Base-by-base conservation (phyloP, 768 basidiomycete species). In the Kwoniella sp. region DNA sequence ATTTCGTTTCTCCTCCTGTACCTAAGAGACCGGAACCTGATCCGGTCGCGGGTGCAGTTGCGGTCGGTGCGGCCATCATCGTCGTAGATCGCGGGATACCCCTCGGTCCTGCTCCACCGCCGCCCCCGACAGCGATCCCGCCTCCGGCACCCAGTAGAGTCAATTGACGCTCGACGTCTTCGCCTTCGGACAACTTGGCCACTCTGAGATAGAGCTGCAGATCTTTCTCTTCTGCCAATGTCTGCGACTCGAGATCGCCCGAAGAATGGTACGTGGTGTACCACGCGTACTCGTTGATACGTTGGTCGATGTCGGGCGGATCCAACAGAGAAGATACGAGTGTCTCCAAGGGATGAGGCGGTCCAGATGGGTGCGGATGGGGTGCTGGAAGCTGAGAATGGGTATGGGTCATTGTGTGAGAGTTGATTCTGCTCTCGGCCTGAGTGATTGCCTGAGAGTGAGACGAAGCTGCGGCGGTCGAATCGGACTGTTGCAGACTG, bases 271-370 rank as follows among this genome's bases (percentile, higher is more conserved):
- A 80, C 30, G 71, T 70, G 1, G 69, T 74, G 57, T 78, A 72
- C 73, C 69, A 73, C 53, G 73, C 71, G 59, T 73, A 74, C 34
- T 77, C 75, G 23, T 71, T 66, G 57, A 66, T 68, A 8, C 71
- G 54, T 45, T 71, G 68, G 11, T 72, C 69, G n/a, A 74, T 63
- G 29, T 70, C 67, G 8, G 68, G 63, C 11, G 75, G 73, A 53
- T 74, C 67, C 13, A 71, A 82, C 15, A 88, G 82, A 12, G 85
- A 82, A 45, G 74, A 82, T 15, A 88, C 89, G 29, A 91, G 82
- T 1, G 75, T 82, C 66, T 86, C 87, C 1, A 89, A 87, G 2
- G 88, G 86, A 61, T 81, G 80, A 12, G 65, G 53, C 0, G 54
- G 55, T 9, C 58, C 57, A 26, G 11, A 25, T 11, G 54, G 28